Evolutionary conservation across 225 moss, liverwort and hornwort species (phyloP).

Genomic region (Ulota crispa): DNA sequence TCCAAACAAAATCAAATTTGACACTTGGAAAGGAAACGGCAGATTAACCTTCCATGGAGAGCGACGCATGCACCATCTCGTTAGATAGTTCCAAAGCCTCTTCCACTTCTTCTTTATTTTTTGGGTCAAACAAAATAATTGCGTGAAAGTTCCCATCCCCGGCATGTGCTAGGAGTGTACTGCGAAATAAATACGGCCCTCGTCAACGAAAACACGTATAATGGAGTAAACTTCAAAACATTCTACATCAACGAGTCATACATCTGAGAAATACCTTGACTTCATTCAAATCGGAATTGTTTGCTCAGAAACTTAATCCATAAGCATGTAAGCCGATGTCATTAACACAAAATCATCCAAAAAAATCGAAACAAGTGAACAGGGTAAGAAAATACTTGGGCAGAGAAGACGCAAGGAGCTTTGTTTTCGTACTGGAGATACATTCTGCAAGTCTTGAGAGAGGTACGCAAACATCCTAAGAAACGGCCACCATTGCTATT

Average conservation of each 20-base stretch:
- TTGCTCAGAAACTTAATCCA: not conserved
- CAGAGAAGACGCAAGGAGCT: conserved; percentile 72
- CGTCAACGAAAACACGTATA: conserved; percentile 4
- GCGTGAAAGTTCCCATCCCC: conserved; percentile 96
- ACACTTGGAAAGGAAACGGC: conserved; percentile 1
- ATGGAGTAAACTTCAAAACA: not conserved
- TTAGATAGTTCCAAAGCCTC: conserved; percentile 66
- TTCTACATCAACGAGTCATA: not conserved
- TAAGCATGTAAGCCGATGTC: not conserved
- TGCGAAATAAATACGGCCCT: conserved; percentile 31
- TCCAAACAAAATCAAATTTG: conserved; percentile 8
- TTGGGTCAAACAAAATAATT: conserved; percentile 75
- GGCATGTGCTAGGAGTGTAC: conserved; percentile 83
- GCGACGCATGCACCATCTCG: conserved; percentile 81
- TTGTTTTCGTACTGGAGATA: conserved; percentile 68
- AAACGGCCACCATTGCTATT: conserved; percentile 21
- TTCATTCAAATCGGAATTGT: not conserved
- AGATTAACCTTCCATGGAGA: conserved; percentile 73
- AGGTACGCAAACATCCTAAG: conserved; percentile 96
- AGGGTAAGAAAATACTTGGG: conserved; percentile 43
- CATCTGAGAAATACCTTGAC: not conserved
- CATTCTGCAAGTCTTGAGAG: conserved; percentile 93
- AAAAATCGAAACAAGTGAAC: conserved; percentile 11
- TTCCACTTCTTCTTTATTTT: conserved; percentile 58
- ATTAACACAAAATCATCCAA: not conserved